Conservation (phyloP, 164 flowering plant species). For the Umbellularia californica region DNA sequence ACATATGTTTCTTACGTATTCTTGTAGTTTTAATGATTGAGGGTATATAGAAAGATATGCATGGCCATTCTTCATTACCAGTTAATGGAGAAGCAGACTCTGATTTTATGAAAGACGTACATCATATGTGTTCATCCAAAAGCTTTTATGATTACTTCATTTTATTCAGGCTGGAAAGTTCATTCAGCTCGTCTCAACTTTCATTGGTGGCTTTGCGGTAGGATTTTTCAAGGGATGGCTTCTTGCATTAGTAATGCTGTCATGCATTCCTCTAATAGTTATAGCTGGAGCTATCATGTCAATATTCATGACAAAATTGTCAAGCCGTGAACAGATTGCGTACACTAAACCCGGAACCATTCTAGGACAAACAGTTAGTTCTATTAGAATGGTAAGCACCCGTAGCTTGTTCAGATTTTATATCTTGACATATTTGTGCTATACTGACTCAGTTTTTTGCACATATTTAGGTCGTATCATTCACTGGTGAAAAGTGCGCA, state of each 20-base stretch:
- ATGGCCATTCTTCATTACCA: no score
- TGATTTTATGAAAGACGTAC: no score
- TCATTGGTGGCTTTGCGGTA: constrained; percentile 18
- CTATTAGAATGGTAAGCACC: constrained; percentile 31
- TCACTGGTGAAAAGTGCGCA: constrained; percentile 77
- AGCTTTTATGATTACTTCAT: not conserved
- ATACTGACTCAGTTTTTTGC: constrained; percentile 34
- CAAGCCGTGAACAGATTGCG: constrained; percentile 29
- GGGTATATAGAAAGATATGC: no score
- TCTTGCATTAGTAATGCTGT: constrained; percentile 20
- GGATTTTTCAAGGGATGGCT: constrained; percentile 24
- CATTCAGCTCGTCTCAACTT: constrained; percentile 23
- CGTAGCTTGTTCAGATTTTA: not conserved
- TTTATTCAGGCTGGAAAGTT: constrained; percentile 25
- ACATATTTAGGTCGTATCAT: constrained; percentile 68
- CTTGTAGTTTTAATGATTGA: no score
- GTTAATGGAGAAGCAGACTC: no score
- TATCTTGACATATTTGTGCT: not conserved
- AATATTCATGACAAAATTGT: constrained; percentile 21
- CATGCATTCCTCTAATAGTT: constrained; percentile 19
- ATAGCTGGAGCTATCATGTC: constrained; percentile 23
- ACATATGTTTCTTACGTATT: no score
- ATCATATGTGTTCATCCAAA: no score
- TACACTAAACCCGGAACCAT: constrained; percentile 29
- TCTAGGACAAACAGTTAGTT: constrained; percentile 35